Base-by-base conservation (phyloP, 768 basidiomycete species). In the Rhodotorula babjevae region DNA sequence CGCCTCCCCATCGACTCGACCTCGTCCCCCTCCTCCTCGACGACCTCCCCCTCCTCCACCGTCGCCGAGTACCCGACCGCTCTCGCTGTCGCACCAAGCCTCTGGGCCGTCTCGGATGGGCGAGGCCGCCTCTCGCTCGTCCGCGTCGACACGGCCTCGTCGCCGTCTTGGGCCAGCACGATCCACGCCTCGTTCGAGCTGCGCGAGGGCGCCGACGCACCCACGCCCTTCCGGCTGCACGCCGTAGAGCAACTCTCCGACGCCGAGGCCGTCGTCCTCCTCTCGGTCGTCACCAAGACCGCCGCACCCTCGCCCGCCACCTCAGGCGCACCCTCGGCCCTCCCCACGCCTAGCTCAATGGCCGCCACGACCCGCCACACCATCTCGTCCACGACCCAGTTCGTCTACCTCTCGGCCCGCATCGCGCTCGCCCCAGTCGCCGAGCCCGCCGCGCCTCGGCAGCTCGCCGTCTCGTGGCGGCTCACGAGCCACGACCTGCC, bases 61-160 rank as follows among this genome's bases (percentile, higher is more conserved):
- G 56, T 57, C 9, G 29, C 72, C 56, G 77, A 74, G n/a, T 76
- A 76, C 60, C 71, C 77, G 0, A 21, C 57, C 36, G 75, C 65
- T 2, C 29, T 68, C 33, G 33, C 69, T 16, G 42, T 78, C 52
- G 18, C 60, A 0, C 36, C 61, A 0, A 23, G 18, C 6, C 53
- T 55, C 46, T 76, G 73, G 71, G 50, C 60, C 40, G 21, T 70
- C 47, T 75, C 73, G 0, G 61, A 71, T 46, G 77, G 77, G 2
- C 47, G 31, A 5, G 70, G 73, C 3, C 25, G 27, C 0, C 57
- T 78, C 15, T 59, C 73, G 64, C 23, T 73, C 53, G 29, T 78
- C 53, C 31, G 49, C 31, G 21, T 71, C 61, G 44, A 61, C 29
- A 2, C 29, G 16, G 15, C 49, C 27, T 2, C 29, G 10, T 9